Conservation (phyloP, 2,329 filamentous ascomycete species). For the Clathrospora elynae region DNA sequence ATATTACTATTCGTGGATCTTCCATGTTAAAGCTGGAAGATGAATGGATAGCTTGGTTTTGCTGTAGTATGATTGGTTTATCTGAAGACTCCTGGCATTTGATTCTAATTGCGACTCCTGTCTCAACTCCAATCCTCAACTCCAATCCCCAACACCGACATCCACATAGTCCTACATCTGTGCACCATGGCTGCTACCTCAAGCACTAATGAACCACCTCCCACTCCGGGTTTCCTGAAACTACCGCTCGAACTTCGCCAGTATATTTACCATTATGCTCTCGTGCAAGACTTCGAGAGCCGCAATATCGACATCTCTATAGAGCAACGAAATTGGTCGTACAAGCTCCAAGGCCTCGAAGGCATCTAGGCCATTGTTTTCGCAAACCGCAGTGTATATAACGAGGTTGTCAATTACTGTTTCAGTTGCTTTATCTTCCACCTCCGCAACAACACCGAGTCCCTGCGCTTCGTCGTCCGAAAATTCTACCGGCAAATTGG, state of each 20-base stretch:
- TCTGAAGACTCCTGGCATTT: too few species aligned
- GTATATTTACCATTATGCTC: constrained; percentile 1
- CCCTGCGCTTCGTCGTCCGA: constrained; percentile 1
- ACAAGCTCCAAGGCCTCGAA: background rate
- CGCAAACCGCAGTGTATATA: background rate
- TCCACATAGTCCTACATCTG: too few species aligned
- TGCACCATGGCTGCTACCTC: background rate
- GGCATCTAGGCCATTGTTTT: background rate
- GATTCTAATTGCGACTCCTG: too few species aligned
- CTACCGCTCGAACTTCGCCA: constrained; percentile 4
- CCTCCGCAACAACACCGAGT: background rate
- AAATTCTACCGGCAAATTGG: constrained; percentile 1
- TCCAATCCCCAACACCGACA: too few species aligned
- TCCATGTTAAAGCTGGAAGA: too few species aligned
- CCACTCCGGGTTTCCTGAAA: background rate
- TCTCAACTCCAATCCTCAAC: too few species aligned
- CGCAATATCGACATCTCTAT: background rate
- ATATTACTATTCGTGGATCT: too few species aligned
- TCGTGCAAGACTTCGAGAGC: background rate
- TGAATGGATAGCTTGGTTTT: too few species aligned
- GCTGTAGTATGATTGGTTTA: too few species aligned
- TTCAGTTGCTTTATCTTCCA: background rate
- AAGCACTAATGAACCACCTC: too few species aligned
- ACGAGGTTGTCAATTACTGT: constrained; percentile 4
- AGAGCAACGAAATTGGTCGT: background rate